phyloP scores from a whole-genome alignment of 257 asterid genomes.

The Verbascum thapsus region DNA sequence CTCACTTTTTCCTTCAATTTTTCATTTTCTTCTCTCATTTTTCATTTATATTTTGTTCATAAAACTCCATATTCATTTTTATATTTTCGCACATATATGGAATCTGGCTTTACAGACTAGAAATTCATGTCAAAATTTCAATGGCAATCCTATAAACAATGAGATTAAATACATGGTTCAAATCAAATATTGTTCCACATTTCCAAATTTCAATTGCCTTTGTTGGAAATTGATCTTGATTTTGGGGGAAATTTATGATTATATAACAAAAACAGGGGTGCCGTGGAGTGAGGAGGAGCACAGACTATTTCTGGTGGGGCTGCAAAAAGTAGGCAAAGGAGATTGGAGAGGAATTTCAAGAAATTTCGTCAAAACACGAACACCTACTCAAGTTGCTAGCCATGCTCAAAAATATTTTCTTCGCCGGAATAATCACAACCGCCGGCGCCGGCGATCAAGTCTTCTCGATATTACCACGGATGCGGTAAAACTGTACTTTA shows the following conservation, averaged over 20 bases:
- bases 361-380: conserved; percentile 85
- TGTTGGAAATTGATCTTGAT: background rate
- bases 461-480: conserved; percentile 93
- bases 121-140: no score
- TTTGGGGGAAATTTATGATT: background rate
- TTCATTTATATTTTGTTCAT: no score
- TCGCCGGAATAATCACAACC: conserved; percentile 72
- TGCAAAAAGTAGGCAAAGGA: conserved; percentile 94
- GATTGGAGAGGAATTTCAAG: conserved; percentile 99
- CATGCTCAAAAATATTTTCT: conserved; percentile 98
- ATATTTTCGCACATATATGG: no score
- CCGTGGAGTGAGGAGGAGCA: conserved; percentile 99
- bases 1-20: no score
- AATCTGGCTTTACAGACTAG: no score
- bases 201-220: background rate
- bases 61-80: no score
- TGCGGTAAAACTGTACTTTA: no score
- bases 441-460: conserved; percentile 96
- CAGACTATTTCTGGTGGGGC: conserved; percentile 74
- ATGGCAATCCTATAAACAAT: no score
- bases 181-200: background rate
- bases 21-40: no score
- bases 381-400: conserved; percentile 98
- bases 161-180: no score
- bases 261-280: conserved; percentile 49